phyloP scores from a whole-genome alignment of 768 basidiomycete genomes.

The Amanita brunnescens region DNA sequence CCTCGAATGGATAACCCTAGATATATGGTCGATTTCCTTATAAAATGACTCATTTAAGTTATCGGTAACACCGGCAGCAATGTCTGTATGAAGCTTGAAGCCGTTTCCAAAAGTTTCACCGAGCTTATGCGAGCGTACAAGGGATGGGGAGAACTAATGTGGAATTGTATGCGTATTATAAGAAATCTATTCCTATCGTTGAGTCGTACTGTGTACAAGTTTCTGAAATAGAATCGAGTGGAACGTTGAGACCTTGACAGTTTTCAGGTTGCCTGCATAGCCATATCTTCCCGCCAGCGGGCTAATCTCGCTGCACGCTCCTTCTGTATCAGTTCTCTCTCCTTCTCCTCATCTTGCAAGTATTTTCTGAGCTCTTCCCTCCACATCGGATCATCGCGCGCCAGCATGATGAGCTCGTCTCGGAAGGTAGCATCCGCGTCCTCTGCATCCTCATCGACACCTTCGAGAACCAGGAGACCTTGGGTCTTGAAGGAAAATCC shows the following conservation, averaged over 20 bases:
- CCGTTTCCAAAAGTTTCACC: no score
- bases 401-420: neutral
- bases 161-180: neutral
- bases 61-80: no score
- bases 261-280: neutral
- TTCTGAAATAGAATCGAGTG: neutral
- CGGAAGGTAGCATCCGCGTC: neutral
- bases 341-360: neutral
- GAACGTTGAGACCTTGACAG: neutral
- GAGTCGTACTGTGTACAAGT: neutral
- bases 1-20: no score
- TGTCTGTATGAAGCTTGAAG: no score
- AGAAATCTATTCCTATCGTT: neutral
- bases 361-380: neutral
- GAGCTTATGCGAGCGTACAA: neutral
- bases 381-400: neutral
- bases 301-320: neutral
- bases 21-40: no score
- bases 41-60: no score
- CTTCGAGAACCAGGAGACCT: slow-evolving; percentile 1
- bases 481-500: neutral
- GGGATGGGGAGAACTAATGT: neutral
- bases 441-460: neutral
- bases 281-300: neutral
- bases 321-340: neutral